Evolutionary conservation across 768 basidiomycete genomes (phyloP), one percentile per base, ranked within the genome.

Genomic region (Tremella fuciformis): DNA sequence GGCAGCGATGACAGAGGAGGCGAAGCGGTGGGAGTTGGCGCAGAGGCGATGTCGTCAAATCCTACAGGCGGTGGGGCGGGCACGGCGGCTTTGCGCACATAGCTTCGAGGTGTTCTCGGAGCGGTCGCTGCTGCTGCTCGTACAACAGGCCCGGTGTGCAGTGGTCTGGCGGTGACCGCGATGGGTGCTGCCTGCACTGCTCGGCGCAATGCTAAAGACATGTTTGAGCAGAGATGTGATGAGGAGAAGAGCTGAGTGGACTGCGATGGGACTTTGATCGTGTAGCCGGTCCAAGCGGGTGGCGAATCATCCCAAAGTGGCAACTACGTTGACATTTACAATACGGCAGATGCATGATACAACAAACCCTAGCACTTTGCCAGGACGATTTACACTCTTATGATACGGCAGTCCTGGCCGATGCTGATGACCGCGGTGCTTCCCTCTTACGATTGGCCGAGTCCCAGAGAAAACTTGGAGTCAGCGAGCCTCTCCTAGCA

Each of bases 381-480:
- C 4, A 34, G 29, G 29, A 34, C 11, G n/a, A 34, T 34, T 11
- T 34, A 34, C 29, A 34, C 11, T 34, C n/a, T n/a, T n/a, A n/a
- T n/a, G n/a, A n/a, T n/a, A n/a, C n/a, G n/a, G 29, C 11, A 11
- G 29, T 34, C 29, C 11, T 34, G 29, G 6, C 29, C 29, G 29
- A 4, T 34, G 29, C 4, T 11, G 29, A 4, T 11, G 29, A 34
- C 29, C 29, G 29, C 22, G 54, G 54, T 3, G 46, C 52, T 49
- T 69, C 71, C 44, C 70, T 70, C 18, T 59, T 51, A 13, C 66
- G 65, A 50, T 73, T 73, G 38, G 75, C 73, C 2, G 69, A 69
- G 58, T 76, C 75, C 75, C 75, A 76, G 19, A 76, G 37, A 58
- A 76, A 76, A 65, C 74, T 76, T 50, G 3, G 9, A 8, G 40